A percentile compares a stretch with the other conserved stretches of the same genome.
phyloP scores from a whole-genome alignment of 805 yeast species.

The Spathaspora girioi region DNA sequence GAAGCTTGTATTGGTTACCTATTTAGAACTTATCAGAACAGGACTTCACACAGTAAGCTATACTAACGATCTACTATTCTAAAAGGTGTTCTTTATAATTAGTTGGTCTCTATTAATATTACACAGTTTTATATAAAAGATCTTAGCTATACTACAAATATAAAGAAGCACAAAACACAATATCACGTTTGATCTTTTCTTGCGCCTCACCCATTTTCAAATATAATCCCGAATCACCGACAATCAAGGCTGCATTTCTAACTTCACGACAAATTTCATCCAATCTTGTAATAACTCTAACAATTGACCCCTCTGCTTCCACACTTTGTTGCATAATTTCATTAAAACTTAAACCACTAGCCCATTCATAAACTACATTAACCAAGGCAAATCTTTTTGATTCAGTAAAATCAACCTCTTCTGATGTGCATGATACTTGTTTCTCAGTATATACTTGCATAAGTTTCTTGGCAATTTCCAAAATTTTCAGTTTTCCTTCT shows the following conservation, averaged over 20 bases:
- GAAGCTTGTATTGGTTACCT: too few relatives aligned
- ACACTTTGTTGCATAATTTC: conserved; percentile 86
- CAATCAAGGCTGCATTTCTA: conserved; percentile 86
- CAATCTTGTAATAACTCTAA: conserved; percentile 87
- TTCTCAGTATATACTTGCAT: conserved; percentile 58
- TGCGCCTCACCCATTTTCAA: conserved; percentile 89
- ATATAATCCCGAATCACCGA: conserved; percentile 90
- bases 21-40: too few relatives aligned
- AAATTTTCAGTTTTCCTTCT: conserved; percentile 60
- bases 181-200: conserved; percentile 92
- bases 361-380: conserved; percentile 98
- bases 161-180: conserved; percentile 93
- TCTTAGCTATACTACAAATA: conserved; percentile 50
- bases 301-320: conserved; percentile 95
- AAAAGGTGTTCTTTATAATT: too few relatives aligned
- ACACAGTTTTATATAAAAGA: not conserved
- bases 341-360: conserved; percentile 84
- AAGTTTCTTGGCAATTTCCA: conserved; percentile 64
- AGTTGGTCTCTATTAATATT: too few relatives aligned
- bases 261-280: conserved; percentile 96
- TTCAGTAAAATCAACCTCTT: conserved; percentile 81
- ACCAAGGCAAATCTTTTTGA: conserved; percentile 84
- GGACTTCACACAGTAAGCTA: too few relatives aligned
- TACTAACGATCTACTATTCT: too few relatives aligned
- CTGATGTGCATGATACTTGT: conserved; percentile 74